Evolutionary conservation across 257 asterid genomes (phyloP).

Genomic region (Primulina tabacum): DNA sequence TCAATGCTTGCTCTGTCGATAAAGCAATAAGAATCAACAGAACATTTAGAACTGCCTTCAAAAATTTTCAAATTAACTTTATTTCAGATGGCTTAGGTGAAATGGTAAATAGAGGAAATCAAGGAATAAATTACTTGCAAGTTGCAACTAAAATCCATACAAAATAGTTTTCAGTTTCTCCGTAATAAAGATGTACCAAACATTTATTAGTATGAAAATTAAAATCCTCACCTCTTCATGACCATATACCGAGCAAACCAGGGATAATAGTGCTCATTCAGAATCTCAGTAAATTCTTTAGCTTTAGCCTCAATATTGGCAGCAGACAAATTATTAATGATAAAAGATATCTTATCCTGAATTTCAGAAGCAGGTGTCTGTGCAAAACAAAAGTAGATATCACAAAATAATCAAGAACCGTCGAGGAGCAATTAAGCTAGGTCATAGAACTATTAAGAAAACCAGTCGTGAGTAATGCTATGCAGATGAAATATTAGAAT

Average conservation of each 20-base stretch:
- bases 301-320: conserved; percentile 89
- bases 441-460: conserved; percentile 12
- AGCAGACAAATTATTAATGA: conserved; percentile 75
- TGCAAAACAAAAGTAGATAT: conserved; percentile 19
- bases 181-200: conserved; percentile 5
- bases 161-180: neutral
- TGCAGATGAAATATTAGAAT: conserved; percentile 3
- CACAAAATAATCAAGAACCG: conserved; percentile 20
- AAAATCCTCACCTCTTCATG: conserved; percentile 73
- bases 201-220: conserved; percentile 4
- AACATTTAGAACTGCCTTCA: neutral
- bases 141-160: neutral
- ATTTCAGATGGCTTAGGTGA: conserved; percentile 9
- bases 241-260: conserved; percentile 99
- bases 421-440: conserved; percentile 1
- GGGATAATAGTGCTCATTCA: conserved; percentile 73
- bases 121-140: neutral
- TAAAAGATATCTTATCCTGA: conserved; percentile 93
- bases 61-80: neutral
- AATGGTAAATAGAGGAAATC: neutral
- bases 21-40: conserved; percentile 22
- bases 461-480: neutral
- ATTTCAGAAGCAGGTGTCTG: conserved; percentile 92
- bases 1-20: conserved; percentile 90
- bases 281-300: conserved; percentile 70